Percentiles rank a stretch among this genome's conserved stretches.
These are phyloP conservation scores for Ogataea thermomethanolica DNA, from an alignment of 805 yeast species.

Conservation along the genomic window DNA sequence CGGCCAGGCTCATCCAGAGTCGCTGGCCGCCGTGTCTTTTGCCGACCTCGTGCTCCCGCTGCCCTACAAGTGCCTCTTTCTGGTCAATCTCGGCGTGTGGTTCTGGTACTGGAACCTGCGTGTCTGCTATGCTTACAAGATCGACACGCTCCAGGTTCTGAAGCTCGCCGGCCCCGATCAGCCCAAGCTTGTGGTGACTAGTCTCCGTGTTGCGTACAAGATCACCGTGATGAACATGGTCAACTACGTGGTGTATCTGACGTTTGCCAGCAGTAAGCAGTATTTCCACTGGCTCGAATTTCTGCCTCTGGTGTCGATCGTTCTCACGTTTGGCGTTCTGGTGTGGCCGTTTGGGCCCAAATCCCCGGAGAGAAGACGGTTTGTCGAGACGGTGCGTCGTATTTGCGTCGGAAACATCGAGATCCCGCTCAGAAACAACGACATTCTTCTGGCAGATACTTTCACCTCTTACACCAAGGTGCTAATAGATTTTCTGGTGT, in stretches of 20 bases:
- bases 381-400: slow-evolving; percentile 49
- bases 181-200: slow-evolving; percentile 15
- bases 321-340: slow-evolving; percentile 33
- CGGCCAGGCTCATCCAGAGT: slow-evolving; percentile 1
- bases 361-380: slow-evolving; percentile 39
- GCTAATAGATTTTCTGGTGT: slow-evolving; percentile 64
- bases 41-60: slow-evolving; percentile 41
- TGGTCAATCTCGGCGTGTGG: slow-evolving; percentile 48
- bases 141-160: slow-evolving; percentile 45
- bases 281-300: slow-evolving; percentile 30
- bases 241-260: slow-evolving; percentile 29
- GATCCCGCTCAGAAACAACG: slow-evolving; percentile 61
- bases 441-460: slow-evolving; percentile 79
- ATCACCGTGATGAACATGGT: slow-evolving; percentile 25
- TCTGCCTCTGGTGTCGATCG: slow-evolving; percentile 39
- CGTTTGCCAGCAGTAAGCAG: slow-evolving; percentile 22
- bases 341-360: slow-evolving; percentile 32
- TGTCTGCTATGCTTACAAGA: slow-evolving; percentile 35
- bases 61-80: slow-evolving; percentile 49
- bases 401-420: slow-evolving; percentile 60
- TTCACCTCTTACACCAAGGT: slow-evolving; percentile 79
- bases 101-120: slow-evolving; percentile 50
- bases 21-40: slow-evolving; percentile 1
- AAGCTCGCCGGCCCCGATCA: slow-evolving; percentile 30
- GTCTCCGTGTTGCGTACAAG: slow-evolving; percentile 19